A percentile compares a stretch with the other conserved stretches of the same genome.
Conservation (phyloP, 306 rosid genomes). For the Adenanthera pavonina region DNA sequence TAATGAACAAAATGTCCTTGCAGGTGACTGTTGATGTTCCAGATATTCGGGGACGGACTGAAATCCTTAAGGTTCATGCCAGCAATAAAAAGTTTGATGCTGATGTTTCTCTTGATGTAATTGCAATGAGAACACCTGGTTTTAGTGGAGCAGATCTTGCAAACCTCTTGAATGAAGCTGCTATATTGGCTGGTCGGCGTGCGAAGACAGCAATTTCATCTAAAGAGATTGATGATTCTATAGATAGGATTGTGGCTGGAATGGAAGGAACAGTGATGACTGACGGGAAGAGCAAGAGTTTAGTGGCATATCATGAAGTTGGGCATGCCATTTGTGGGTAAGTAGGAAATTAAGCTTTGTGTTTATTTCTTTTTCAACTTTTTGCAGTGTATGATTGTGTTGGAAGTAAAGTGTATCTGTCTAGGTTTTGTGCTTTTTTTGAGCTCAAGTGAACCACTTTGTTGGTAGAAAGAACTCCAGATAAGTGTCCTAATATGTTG, state of each 20-base stretch:
- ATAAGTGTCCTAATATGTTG: constrained; percentile 34
- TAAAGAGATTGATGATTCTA: constrained; percentile 95
- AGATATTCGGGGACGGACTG: constrained; percentile 91
- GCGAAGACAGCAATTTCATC: constrained; percentile 87
- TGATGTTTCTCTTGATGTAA: constrained; percentile 85
- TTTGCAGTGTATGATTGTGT: not conserved
- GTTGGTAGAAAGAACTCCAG: too few species aligned
- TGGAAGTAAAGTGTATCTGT: not conserved
- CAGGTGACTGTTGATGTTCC: constrained; percentile 97
- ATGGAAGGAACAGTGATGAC: constrained; percentile 99
- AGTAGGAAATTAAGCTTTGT: constrained; percentile 36
- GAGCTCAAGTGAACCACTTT: not conserved
- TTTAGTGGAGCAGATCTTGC: constrained; percentile 99
- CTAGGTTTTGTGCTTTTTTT: constrained; percentile 5
- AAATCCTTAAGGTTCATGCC: constrained; percentile 93
- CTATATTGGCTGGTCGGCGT: constrained; percentile 95
- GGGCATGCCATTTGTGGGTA: constrained; percentile 99
- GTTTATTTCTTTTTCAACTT: constrained; percentile 31
- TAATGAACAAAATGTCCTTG: constrained; percentile 42
- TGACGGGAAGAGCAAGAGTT: constrained; percentile 96
- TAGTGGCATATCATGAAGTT: constrained; percentile 97
- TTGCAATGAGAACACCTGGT: constrained; percentile 99
- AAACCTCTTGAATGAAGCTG: constrained; percentile 96
- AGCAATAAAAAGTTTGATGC: constrained; percentile 86
- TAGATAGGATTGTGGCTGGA: constrained; percentile 98